Evolutionary conservation across 148 eudicot species (phyloP), one percentile per base, ranked within the genome.

Genomic region (Nepenthes gracilis): DNA sequence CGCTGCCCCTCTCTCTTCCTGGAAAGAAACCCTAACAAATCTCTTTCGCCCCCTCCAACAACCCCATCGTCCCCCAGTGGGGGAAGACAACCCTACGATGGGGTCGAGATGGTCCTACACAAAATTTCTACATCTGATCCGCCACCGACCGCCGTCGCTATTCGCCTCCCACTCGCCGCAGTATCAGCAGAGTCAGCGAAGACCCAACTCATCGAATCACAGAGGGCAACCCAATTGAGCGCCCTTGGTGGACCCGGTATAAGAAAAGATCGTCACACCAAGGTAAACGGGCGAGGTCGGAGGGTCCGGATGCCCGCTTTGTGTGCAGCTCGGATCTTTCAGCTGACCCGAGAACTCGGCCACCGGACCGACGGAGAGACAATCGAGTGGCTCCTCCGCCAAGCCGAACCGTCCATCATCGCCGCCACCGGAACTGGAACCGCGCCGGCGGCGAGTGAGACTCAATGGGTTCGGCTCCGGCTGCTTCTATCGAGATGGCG

Each of bases 301-400:
- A 62, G 78, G 9, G 78, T 75, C 50, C 67, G 78, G 35, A 70
- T 75, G 63, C 75, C 78, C 12, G 55, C 78, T 5, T 67, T 75
- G 40, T 64, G 70, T 67, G 78, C 78, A 55, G 78, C 78, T 2
- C 68, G 75, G 33, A 59, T 70, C 78, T 75, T 75, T 65, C 78
- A 75, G 68, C 78, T 70, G 45, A 75, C 78, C 9, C 74, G 78
- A 8, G 78, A 75, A 61, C 74, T 70, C 53, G 78, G 74, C 54
- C 78, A 70, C 71, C 74, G 78, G 12, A 61, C 78, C 35, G 78
- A 75, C 64, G 78, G 78, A 12, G 74, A 75, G 57, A 75, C 78
- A 48, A 66, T 81, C 54, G 81, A 77, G 77, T 81, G 85, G 85
- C 82, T 81, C 53, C 78, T 81, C 62, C 85, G 80, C 69, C 70